These are phyloP conservation scores for Aspergillus haitiensis DNA, from an alignment of 495 filamentous ascomycete genomes.

Conservation along the genomic window DNA sequence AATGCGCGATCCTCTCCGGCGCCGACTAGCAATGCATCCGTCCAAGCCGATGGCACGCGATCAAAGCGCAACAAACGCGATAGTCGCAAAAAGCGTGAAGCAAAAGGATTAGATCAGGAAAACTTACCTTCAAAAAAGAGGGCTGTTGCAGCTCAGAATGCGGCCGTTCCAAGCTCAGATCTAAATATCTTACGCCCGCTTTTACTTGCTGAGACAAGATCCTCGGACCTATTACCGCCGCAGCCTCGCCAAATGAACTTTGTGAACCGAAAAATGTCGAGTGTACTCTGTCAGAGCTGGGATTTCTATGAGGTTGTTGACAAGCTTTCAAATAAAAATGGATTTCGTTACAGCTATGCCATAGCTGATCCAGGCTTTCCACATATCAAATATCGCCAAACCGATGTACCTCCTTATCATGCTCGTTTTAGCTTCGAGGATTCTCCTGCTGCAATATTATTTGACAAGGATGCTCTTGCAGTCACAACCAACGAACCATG, in stretches of 20 bases:
- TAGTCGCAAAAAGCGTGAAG: slow-evolving; percentile 72
- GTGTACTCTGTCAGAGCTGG: slow-evolving; percentile 39
- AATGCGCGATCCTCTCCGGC: slow-evolving; percentile 43
- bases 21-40: slow-evolving; percentile 34
- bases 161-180: slow-evolving; percentile 33
- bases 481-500: slow-evolving; percentile 48
- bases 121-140: slow-evolving; percentile 41
- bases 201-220: slow-evolving; percentile 38
- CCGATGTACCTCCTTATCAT: slow-evolving; percentile 77
- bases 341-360: slow-evolving; percentile 85
- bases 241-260: slow-evolving; percentile 46
- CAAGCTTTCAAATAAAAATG: slow-evolving; percentile 87
- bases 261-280: slow-evolving; percentile 37
- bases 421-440: slow-evolving; percentile 90
- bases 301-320: slow-evolving; percentile 49
- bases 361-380: slow-evolving; percentile 85
- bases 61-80: slow-evolving; percentile 50
- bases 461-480: slow-evolving; percentile 43
- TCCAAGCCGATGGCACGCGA: slow-evolving; percentile 38
- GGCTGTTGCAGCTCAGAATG: slow-evolving; percentile 32
- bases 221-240: slow-evolving; percentile 42
- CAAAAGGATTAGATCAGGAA: slow-evolving; percentile 57
- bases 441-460: slow-evolving; percentile 65
- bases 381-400: slow-evolving; percentile 83
- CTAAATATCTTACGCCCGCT: slow-evolving; percentile 36